Evolutionary conservation across 768 basidiomycete genomes (phyloP), one percentile per base, ranked within the genome.

Genomic region (Pleurotus platypus): DNA sequence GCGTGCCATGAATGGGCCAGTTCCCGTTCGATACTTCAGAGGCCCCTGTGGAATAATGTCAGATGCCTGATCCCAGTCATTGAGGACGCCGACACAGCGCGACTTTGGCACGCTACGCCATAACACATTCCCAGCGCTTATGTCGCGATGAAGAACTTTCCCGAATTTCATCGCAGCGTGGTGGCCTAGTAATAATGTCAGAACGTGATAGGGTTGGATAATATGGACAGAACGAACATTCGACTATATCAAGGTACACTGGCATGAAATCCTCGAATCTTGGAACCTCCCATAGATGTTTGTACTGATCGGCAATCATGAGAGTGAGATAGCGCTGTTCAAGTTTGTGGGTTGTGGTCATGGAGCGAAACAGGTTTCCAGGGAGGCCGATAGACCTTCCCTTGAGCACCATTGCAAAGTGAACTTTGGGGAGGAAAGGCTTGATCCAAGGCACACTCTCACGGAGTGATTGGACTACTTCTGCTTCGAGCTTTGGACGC

Each of bases 101-200:
- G 30, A 9, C 30, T 9, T 35, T 11, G 12, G 40, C 58, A 6
- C 56, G 45, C 6, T 46, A 39, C 15, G 16, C 35, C 27, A 63
- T 69, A 71, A 70, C 16, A 72, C 51, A 50, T 69, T 71, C 53
- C 63, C 62, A 20, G 64, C 62, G 59, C 72, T 69, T 48, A 73
- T 53, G 57, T 74, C 66, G 39, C 66, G 59, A 57, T 74, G 69
- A 26, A 74, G 56, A 16, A 72, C 60, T 4, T 57, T 49, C 1
- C 61, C 64, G 22, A 49, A 57, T 5, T 45, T 49, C 42, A 61
- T 68, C 0, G 66, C 64, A 45, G 61, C 61, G 49, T 66, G 60
- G 46, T 70, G 69, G 37, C 65, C 70, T 69, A 35, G 30, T 35
- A 9, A 35, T 35, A 35, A 35, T 1, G 30, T 35, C 30, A 35